Base-by-base conservation (phyloP, 306 rosid genomes). In the Cicer chorassanicum region DNA sequence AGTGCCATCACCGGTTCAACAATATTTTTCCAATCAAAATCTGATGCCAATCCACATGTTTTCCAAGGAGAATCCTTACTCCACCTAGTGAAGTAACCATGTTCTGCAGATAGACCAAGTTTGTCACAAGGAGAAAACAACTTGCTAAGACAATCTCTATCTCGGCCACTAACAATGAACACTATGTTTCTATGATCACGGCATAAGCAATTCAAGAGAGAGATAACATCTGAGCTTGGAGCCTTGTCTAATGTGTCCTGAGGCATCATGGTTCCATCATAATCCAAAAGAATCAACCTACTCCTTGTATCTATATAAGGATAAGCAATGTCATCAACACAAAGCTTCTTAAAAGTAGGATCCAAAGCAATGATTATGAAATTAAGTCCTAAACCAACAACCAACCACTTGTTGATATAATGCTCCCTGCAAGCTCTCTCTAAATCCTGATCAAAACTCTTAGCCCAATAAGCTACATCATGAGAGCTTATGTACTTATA, bases 131-230 rank as follows among this genome's bases (percentile, higher is more conserved):
- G 84, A 7, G 91, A 85, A 61, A 90, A 90, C 96, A 93, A 90
- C 10, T 82, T 72, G 81, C 83, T 77, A 2, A 90, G 84, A 72
- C 87, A 78, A 65, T 80, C 85, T 70, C 68, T 90, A 21, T 86
- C 93, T 72, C 96, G 85, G 74, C 96, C 96, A 48, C 93, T 90
- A 6, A 88, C 96, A 53, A 90, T 85, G 69, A 90, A 90, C n/a
- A 90, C 93, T 6, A 45, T n/a, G 29, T 90, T 90, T 60, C 59
- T 75, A 2, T 93, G 89, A 63, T 90, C 96, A 68, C 79, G 81
- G 65, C 93, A 90, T 44, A 90, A 73, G 19, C 21, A 56, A 73
- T 90, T 84, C 84, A 90, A 73, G 2, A 90, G 83, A 29, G 87
- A 67, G 21, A 90, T 87, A 41, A 87, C 89, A 49, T 78, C 85